Percentiles rank a stretch among this genome's conserved stretches.
Conservation (phyloP, 306 rosid genomes). For the Castanea crenata region DNA sequence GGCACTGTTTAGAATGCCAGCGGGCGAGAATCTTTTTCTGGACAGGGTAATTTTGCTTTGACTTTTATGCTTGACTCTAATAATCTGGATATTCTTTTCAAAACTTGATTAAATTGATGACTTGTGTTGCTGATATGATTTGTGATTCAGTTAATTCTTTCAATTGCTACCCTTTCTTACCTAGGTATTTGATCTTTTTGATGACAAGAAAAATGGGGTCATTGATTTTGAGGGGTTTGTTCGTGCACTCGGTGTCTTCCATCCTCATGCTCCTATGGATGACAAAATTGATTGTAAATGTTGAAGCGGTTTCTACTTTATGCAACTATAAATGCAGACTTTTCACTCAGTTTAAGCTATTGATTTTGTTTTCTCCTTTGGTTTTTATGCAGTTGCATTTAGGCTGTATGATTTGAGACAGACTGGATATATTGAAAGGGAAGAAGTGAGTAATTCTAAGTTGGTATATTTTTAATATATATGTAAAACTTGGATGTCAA, state of each 20-base stretch:
- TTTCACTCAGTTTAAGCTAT: not conserved
- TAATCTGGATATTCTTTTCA: not conserved
- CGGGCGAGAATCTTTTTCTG: conserved; percentile 59
- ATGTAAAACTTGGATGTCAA: not conserved
- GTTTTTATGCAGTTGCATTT: conserved; percentile 59
- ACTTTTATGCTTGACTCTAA: not conserved
- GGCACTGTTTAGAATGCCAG: conserved; percentile 48
- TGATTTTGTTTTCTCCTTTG: conserved; percentile 12
- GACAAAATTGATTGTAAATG: conserved; percentile 68
- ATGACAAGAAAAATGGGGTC: conserved; percentile 61
- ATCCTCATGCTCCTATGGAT: conserved; percentile 53
- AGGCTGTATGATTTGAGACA: conserved; percentile 73
- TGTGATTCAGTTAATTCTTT: not conserved
- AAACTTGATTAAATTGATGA: not conserved
- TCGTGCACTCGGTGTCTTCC: conserved; percentile 65
- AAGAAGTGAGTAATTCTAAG: conserved; percentile 53
- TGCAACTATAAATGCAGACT: not conserved
- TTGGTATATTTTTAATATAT: not conserved
- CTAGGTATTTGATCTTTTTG: conserved; percentile 70
- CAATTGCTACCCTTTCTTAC: not conserved
- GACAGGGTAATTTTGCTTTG: conserved; percentile 52
- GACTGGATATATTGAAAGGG: conserved; percentile 66
- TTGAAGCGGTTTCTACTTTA: conserved; percentile 12
- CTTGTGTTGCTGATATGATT: not conserved
- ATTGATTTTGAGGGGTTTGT: conserved; percentile 79